These are phyloP conservation scores for Podospora tetraspora DNA, from an alignment of 495 filamentous ascomycete genomes.

Conservation along the genomic window DNA sequence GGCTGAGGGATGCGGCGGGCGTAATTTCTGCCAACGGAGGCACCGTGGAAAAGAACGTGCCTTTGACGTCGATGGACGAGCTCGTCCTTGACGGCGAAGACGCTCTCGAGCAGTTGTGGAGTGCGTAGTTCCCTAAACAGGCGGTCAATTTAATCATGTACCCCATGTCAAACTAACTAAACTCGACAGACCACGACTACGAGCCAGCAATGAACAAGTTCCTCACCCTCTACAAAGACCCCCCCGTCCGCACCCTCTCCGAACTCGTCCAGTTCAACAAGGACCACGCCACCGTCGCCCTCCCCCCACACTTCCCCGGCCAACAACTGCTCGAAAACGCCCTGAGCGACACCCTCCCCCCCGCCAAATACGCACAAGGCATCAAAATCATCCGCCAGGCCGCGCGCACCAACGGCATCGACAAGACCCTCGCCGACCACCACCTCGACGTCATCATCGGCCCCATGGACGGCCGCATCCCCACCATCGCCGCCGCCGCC, in stretches of 20 bases:
- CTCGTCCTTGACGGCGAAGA: neutral
- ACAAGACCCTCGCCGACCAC: neutral
- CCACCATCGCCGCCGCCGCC: constrained; percentile 1
- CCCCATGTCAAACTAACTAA: neutral
- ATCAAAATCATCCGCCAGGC: neutral
- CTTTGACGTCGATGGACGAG: neutral
- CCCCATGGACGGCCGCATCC: neutral
- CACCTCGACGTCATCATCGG: constrained; percentile 7
- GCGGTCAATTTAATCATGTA: neutral
- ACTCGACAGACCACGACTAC: neutral
- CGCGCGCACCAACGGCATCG: neutral
- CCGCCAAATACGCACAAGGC: neutral
- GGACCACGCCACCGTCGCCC: neutral
- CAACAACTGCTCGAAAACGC: neutral
- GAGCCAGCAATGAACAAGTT: neutral
- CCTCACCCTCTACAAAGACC: neutral
- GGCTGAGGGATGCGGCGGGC: neutral
- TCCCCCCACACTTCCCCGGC: neutral
- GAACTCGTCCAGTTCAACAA: constrained; percentile 3
- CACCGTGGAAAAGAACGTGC: neutral
- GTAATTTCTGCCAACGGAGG: neutral
- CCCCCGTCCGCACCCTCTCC: neutral
- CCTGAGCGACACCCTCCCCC: neutral
- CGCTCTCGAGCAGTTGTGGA: neutral
- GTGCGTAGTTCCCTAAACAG: neutral